phyloP scores from a whole-genome alignment of 169 alveolate genomes.

The Theileria luwenshuni region DNA sequence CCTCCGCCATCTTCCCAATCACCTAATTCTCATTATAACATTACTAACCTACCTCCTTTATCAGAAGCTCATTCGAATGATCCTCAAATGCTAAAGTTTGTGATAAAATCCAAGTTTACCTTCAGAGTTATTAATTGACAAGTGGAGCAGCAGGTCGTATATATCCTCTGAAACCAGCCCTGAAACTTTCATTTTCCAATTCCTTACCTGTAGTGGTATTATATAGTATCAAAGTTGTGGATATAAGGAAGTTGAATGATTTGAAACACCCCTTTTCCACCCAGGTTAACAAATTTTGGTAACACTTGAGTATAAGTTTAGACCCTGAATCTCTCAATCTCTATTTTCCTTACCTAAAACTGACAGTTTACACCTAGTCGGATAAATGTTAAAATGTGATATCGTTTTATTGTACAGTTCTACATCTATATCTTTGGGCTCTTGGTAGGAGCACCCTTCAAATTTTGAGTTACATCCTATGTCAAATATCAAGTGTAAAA shows the following conservation, averaged over 20 bases:
- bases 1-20: slow-evolving; percentile 1
- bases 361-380: slow-evolving; percentile 3
- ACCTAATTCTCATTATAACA: background rate
- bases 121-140: background rate
- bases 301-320: slow-evolving; percentile 1
- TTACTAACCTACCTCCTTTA: background rate
- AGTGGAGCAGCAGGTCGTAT: background rate
- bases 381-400: background rate
- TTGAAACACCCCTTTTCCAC: background rate
- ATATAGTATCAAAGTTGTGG: slow-evolving; percentile 8
- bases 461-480: background rate
- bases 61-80: background rate
- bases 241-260: background rate
- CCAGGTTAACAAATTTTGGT: background rate
- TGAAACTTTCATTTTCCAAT: background rate
- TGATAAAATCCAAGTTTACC: too few species aligned
- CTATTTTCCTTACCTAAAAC: background rate
- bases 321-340: background rate
- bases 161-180: slow-evolving; percentile 6
- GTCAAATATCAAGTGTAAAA: too few species aligned
- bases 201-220: slow-evolving; percentile 3
- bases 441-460: background rate
- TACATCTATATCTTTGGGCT: background rate
- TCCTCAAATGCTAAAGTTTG: slow-evolving; percentile 19
- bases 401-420: slow-evolving; percentile 12